phyloP scores from a whole-genome alignment of 2,329 filamentous ascomycete species.

The Coniella vitis region DNA sequence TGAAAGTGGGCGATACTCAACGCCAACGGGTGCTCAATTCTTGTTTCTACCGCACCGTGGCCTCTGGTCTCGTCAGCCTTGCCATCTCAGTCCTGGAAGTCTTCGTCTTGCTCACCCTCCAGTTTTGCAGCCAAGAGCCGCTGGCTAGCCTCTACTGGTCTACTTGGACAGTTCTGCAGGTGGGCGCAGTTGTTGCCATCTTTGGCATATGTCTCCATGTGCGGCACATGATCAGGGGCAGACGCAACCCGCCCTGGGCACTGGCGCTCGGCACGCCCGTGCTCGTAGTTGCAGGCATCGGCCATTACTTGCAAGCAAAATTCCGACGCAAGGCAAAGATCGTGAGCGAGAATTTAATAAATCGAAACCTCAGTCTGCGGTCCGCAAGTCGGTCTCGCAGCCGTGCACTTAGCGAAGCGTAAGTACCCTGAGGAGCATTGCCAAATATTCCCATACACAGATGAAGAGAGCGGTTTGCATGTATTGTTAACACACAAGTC shows the following conservation, averaged over 20 bases:
- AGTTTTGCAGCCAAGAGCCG: constrained; percentile 55
- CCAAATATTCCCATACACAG: neutral
- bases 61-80: constrained; percentile 38
- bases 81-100: constrained; percentile 46
- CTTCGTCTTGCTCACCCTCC: constrained; percentile 44
- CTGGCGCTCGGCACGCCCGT: constrained; percentile 54
- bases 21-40: constrained; percentile 30
- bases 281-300: constrained; percentile 49
- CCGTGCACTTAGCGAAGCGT: constrained; percentile 13
- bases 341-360: constrained; percentile 21
- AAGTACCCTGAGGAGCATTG: neutral
- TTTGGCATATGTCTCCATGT: constrained; percentile 49
- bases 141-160: constrained; percentile 55
- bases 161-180: constrained; percentile 53
- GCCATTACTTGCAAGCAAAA: constrained; percentile 39
- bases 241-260: constrained; percentile 51
- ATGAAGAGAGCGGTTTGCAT: neutral
- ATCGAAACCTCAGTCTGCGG: constrained; percentile 17
- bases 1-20: constrained; percentile 15
- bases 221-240: constrained; percentile 40
- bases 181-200: constrained; percentile 53
- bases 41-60: constrained; percentile 37
- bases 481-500: neutral
- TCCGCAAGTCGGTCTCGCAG: constrained; percentile 3
- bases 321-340: constrained; percentile 29